A percentile compares a stretch with the other conserved stretches of the same genome.
phyloP scores from a whole-genome alignment of 768 basidiomycete genomes.

The Boletus patriciae region DNA sequence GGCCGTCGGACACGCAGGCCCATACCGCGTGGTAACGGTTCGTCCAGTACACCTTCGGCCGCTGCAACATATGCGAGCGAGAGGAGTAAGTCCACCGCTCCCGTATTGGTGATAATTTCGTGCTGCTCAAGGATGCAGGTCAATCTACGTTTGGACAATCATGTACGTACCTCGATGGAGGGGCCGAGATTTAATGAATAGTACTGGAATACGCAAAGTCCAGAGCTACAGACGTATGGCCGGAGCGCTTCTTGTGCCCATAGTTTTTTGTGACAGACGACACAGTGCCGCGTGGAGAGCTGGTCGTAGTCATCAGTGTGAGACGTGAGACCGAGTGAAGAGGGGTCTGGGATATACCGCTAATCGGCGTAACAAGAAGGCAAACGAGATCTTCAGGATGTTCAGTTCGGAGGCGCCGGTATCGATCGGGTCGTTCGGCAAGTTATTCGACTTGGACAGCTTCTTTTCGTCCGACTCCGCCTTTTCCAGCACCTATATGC shows the following conservation, averaged over 20 bases:
- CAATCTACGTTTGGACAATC: background rate
- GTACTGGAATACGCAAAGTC: constrained; percentile 69
- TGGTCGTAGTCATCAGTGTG: constrained; percentile 18
- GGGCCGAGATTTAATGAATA: constrained; percentile 64
- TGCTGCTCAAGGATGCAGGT: constrained; percentile 43
- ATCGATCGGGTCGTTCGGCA: constrained; percentile 58
- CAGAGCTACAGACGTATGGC: constrained; percentile 69
- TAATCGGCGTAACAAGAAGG: constrained; percentile 63
- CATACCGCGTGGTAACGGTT: constrained; percentile 60
- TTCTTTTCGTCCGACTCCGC: constrained; percentile 48
- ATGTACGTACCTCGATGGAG: constrained; percentile 57
- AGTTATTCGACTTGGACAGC: constrained; percentile 39
- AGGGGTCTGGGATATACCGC: constrained; percentile 40
- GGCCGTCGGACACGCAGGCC: constrained; percentile 50
- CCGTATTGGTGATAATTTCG: constrained; percentile 64
- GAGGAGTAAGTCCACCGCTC: constrained; percentile 66
- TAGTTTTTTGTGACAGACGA: constrained; percentile 70
- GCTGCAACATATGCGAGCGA: constrained; percentile 62
- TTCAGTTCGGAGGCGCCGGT: constrained; percentile 45
- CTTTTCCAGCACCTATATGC: constrained; percentile 6
- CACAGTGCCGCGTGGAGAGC: constrained; percentile 68
- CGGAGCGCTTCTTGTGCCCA: constrained; percentile 58
- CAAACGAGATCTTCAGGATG: constrained; percentile 60
- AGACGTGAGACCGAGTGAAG: background rate
- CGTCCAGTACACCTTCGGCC: constrained; percentile 50